Percentiles rank a stretch among this genome's conserved stretches.
Conservation (phyloP, 2,329 filamentous ascomycete genomes). For the Lachnellula occidentalis region DNA sequence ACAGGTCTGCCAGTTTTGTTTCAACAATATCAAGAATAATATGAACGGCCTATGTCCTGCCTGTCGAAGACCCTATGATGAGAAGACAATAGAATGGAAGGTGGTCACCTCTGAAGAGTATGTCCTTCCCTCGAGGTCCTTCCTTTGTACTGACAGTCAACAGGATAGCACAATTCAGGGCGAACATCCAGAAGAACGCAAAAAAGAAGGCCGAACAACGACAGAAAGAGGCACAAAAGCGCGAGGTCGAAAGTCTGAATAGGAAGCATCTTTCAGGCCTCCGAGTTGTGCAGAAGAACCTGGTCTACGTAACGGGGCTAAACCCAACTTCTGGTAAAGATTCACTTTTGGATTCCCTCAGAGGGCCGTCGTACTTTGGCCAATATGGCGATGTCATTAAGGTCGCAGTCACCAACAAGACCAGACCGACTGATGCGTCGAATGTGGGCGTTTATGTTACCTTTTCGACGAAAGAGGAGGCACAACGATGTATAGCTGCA, state of each 20-base stretch:
- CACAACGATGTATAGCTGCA: constrained; percentile 80
- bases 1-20: constrained; percentile 98
- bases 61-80: constrained; percentile 90
- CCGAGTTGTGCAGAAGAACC: constrained; percentile 94
- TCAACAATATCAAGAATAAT: constrained; percentile 98
- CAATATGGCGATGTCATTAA: constrained; percentile 99
- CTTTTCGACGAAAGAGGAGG: constrained; percentile 87
- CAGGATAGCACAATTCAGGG: constrained; percentile 69
- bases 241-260: constrained; percentile 90
- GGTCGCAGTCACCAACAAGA: constrained; percentile 89
- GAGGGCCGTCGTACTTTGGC: constrained; percentile 90
- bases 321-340: constrained; percentile 90
- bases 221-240: constrained; percentile 93
- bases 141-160: constrained; percentile 18
- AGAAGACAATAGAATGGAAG: constrained; percentile 96
- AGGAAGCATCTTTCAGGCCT: constrained; percentile 95
- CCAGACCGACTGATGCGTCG: constrained; percentile 49
- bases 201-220: constrained; percentile 83
- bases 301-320: constrained; percentile 94
- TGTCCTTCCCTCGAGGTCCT: constrained; percentile 32
- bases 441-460: constrained; percentile 98
- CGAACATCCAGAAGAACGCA: constrained; percentile 80
- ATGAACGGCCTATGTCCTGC: constrained; percentile 98
- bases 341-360: constrained; percentile 81
- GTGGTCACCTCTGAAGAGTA: constrained; percentile 93